phyloP scores from a whole-genome alignment of 257 asterid genomes.

The Misopates orontium region DNA sequence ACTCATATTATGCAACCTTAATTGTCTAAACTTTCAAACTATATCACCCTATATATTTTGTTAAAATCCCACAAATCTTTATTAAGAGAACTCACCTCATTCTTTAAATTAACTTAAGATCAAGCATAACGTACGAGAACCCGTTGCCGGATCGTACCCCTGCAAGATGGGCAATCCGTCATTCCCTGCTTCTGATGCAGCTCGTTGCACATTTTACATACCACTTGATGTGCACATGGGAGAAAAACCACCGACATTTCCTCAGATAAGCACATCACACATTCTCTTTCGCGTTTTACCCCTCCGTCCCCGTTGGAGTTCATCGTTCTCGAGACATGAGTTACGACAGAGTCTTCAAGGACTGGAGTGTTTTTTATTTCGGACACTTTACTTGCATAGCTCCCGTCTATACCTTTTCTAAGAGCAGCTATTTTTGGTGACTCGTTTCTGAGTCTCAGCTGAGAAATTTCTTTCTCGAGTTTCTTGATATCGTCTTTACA shows the following conservation, averaged over 20 bases:
- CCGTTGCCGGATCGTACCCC: constrained; percentile 81
- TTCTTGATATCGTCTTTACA: constrained; percentile 65
- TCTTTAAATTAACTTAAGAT: constrained; percentile 28
- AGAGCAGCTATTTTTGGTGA: constrained; percentile 85
- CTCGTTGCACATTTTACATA: constrained; percentile 81
- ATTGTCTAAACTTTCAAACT: constrained; percentile 32
- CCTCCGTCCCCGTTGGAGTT: constrained; percentile 36
- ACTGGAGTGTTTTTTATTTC: constrained; percentile 35
- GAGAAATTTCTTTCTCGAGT: constrained; percentile 77
- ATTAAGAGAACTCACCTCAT: constrained; percentile 33
- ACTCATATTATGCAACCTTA: constrained; percentile 26
- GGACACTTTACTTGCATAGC: constrained; percentile 58
- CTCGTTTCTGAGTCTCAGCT: constrained; percentile 69
- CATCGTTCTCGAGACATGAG: constrained; percentile 40
- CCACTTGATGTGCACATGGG: constrained; percentile 98
- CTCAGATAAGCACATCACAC: constrained; percentile 95
- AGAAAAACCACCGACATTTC: constrained; percentile 94
- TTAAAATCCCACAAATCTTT: constrained; percentile 42
- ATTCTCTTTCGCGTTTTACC: constrained; percentile 85
- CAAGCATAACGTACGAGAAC: constrained; percentile 74
- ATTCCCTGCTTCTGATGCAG: constrained; percentile 95
- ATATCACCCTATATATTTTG: constrained; percentile 42
- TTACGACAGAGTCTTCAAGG: constrained; percentile 37
- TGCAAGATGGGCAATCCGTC: constrained; percentile 98
- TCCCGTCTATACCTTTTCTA: constrained; percentile 70